These are phyloP conservation scores for Paramyrothecium roridum DNA, from an alignment of 2,329 filamentous ascomycete genomes.

Conservation along the genomic window DNA sequence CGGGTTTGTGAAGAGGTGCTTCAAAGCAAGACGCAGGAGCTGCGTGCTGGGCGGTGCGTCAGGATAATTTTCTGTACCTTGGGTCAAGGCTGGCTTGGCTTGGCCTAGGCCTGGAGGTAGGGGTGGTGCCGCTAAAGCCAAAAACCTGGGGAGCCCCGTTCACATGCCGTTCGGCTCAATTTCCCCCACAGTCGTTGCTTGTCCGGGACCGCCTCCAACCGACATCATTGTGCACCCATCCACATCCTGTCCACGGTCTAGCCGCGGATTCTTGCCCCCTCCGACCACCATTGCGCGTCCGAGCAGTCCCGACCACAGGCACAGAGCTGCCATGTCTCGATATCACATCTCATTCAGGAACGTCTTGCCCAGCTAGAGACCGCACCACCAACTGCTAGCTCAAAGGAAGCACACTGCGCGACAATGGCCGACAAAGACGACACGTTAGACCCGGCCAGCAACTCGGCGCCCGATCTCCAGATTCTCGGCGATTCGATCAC, in stretches of 20 bases:
- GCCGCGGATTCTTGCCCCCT: no score
- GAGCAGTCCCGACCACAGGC: no score
- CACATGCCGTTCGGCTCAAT: not conserved
- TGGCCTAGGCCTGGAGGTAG: not conserved
- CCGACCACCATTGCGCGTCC: no score
- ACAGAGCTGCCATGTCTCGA: not conserved
- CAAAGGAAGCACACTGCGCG: not conserved
- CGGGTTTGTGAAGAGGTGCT: no score
- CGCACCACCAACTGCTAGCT: not conserved
- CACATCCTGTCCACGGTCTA: no score
- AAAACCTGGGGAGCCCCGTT: not conserved
- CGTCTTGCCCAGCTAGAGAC: not conserved
- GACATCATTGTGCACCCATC: not conserved
- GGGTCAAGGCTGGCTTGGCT: not conserved
- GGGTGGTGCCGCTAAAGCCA: not conserved
- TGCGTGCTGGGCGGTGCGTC: no score
- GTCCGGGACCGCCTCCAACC: not conserved
- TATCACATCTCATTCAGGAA: not conserved
- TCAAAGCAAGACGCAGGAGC: no score
- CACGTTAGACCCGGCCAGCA: conserved; percentile 21
- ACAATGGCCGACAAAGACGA: conserved; percentile 15
- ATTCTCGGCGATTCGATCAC: conserved; percentile 73
- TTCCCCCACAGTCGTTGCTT: not conserved
- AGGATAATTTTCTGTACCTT: no score
- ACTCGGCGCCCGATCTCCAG: conserved; percentile 70